phyloP scores from a whole-genome alignment of 805 yeast species.

The Spathaspora hagerdaliae region DNA sequence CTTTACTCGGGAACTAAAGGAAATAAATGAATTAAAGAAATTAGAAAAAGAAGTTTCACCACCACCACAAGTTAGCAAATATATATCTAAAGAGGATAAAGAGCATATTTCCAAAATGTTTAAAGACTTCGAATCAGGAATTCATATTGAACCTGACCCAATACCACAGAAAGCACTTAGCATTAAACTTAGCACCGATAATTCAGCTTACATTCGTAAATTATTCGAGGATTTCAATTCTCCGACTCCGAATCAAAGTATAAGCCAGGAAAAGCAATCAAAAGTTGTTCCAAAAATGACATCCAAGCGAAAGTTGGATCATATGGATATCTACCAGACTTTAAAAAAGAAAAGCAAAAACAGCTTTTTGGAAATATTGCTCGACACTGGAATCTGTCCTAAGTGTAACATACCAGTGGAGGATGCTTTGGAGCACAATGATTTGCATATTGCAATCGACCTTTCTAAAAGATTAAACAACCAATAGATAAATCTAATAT shows the following conservation, averaged over 20 bases:
- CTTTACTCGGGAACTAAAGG: slow-evolving; percentile 7
- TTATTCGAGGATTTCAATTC: background rate
- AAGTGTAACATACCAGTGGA: slow-evolving; percentile 22
- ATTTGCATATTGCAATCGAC: slow-evolving; percentile 50
- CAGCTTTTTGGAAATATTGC: slow-evolving; percentile 13
- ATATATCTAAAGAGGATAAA: slow-evolving; percentile 14
- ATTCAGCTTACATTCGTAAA: background rate
- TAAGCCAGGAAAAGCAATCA: background rate
- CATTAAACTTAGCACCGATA: background rate
- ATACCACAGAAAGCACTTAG: background rate
- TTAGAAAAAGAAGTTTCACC: background rate
- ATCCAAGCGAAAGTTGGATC: slow-evolving; percentile 2
- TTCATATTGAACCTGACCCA: background rate
- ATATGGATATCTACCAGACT: slow-evolving; percentile 5
- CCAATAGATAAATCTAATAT: background rate
- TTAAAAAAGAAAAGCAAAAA: slow-evolving; percentile 5
- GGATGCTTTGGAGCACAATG: slow-evolving; percentile 47
- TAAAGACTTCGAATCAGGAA: slow-evolving; percentile 11
- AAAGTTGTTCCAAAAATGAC: background rate
- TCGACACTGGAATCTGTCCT: slow-evolving; percentile 19
- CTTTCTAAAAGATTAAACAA: slow-evolving; percentile 41
- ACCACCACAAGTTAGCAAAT: background rate
- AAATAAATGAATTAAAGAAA: slow-evolving; percentile 5
- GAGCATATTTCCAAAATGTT: slow-evolving; percentile 26
- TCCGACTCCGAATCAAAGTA: background rate